Conservation (phyloP, 1,284 basidiomycete species). For the Entoloma clypeatum region DNA sequence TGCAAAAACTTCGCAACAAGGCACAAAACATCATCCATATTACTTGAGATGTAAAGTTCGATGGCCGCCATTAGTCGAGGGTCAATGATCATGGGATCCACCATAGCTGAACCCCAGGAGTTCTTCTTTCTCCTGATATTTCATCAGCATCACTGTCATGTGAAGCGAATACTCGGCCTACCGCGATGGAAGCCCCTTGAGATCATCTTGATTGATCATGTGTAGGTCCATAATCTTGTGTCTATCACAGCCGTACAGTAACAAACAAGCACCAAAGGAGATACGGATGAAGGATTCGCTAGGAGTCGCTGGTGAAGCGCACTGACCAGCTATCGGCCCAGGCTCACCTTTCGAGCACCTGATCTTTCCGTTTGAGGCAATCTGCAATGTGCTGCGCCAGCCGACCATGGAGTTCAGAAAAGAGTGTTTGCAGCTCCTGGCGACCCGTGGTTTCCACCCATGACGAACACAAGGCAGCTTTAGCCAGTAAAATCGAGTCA, state of each 20-base stretch:
- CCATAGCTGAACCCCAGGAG: constrained; percentile 36
- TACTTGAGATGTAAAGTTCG: constrained; percentile 46
- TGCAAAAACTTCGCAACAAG: constrained; percentile 62
- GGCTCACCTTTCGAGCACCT: constrained; percentile 34
- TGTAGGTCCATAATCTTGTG: constrained; percentile 37
- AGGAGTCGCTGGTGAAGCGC: constrained; percentile 2
- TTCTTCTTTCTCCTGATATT: constrained; percentile 46
- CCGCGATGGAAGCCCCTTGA: constrained; percentile 52
- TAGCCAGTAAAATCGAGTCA: constrained; percentile 45
- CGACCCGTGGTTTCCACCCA: constrained; percentile 46
- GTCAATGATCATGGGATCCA: constrained; percentile 58
- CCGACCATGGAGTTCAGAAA: constrained; percentile 46
- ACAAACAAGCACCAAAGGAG: constrained; percentile 53
- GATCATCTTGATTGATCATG: constrained; percentile 46
- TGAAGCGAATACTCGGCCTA: constrained; percentile 23
- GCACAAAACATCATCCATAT: constrained; percentile 48
- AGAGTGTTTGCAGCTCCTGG: constrained; percentile 49
- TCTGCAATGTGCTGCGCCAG: constrained; percentile 37
- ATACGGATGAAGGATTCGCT: constrained; percentile 51
- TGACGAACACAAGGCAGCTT: constrained; percentile 42
- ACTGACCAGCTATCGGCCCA: constrained; percentile 1
- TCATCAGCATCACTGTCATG: constrained; percentile 6
- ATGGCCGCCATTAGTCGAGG: constrained; percentile 49
- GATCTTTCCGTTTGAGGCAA: constrained; percentile 29
- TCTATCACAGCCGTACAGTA: constrained; percentile 64